These are phyloP conservation scores for Eragrostis nindensis DNA, from an alignment of 176 grass and related monocot species.

Conservation along the genomic window DNA sequence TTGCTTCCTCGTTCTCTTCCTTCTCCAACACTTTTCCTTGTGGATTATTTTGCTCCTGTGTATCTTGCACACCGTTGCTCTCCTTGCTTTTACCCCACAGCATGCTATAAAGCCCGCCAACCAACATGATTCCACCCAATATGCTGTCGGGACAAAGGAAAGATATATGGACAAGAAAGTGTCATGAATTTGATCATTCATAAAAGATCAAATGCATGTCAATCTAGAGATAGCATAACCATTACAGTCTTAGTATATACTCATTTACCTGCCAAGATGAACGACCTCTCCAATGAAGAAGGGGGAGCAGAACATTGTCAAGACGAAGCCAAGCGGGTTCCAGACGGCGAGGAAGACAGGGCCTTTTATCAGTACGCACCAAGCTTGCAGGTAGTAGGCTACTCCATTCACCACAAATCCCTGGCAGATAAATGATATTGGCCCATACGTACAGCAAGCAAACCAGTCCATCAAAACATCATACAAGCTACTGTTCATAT, in stretches of 20 bases:
- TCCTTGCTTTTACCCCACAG: constrained; percentile 8
- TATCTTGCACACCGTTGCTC: not conserved
- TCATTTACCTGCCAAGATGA: constrained; percentile 39
- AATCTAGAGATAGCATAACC: too few species aligned
- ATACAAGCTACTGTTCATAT: not conserved
- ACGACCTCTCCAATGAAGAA: constrained; percentile 46
- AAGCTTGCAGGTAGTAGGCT: constrained; percentile 51
- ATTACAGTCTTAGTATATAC: not conserved
- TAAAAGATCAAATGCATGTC: too few species aligned
- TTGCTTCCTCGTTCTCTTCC: not conserved
- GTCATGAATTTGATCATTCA: not conserved
- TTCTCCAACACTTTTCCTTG: not conserved
- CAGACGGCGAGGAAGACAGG: constrained; percentile 51
- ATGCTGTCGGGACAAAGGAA: not conserved
- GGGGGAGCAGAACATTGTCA: constrained; percentile 44
- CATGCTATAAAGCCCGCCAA: not conserved
- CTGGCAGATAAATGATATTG: not conserved
- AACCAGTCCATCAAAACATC: not conserved
- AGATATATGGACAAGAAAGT: too few species aligned
- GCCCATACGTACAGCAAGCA: not conserved
- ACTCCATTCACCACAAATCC: constrained; percentile 37
- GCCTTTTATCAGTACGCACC: constrained; percentile 49
- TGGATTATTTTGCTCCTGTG: not conserved
- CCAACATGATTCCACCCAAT: constrained; percentile 2
- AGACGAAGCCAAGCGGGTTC: constrained; percentile 35